Percentiles rank a stretch among this genome's conserved stretches.
Evolutionary conservation across 805 yeast species (phyloP).

Genomic region (Nakazawaea pomicola): DNA sequence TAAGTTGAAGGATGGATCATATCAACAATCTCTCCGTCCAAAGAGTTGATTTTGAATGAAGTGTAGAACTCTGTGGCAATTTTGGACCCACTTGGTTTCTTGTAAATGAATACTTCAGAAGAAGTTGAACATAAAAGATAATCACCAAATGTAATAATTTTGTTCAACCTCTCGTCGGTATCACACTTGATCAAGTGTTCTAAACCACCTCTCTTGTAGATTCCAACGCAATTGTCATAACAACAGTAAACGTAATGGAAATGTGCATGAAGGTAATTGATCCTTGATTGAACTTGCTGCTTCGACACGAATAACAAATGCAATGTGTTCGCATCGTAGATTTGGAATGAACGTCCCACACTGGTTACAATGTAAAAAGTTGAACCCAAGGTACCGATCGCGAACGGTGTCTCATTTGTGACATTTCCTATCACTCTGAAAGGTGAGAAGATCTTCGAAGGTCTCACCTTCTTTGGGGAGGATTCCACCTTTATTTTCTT

Average conservation of each 20-base stretch:
- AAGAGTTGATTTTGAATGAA: conserved; percentile 47
- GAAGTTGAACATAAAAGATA: conserved; percentile 56
- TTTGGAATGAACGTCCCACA: conserved; percentile 87
- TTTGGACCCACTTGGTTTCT: conserved; percentile 30
- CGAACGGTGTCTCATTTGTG: conserved; percentile 80
- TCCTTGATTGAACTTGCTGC: conserved; percentile 64
- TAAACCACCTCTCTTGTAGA: conserved; percentile 77
- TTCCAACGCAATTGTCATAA: conserved; percentile 64
- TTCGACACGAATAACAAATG: conserved; percentile 84
- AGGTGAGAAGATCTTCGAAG: conserved; percentile 74
- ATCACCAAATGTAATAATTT: conserved; percentile 70
- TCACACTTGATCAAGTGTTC: conserved; percentile 33
- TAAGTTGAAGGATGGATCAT: conserved; percentile 86
- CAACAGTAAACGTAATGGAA: conserved; percentile 81
- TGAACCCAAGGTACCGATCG: conserved; percentile 83
- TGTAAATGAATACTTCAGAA: conserved; percentile 24
- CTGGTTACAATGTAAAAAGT: conserved; percentile 84
- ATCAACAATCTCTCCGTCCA: conserved; percentile 69
- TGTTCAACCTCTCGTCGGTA: conserved; percentile 32
- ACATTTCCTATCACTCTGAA: conserved; percentile 87
- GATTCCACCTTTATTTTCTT: conserved; percentile 14
- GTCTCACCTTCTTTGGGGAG: conserved; percentile 9
- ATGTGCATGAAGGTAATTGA: conserved; percentile 71
- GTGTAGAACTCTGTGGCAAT: conserved; percentile 65
- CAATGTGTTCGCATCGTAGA: conserved; percentile 84